Percentiles rank a stretch among this genome's conserved stretches.
phyloP scores from a whole-genome alignment of 2,329 filamentous ascomycete species.

The Verticillium longisporum region DNA sequence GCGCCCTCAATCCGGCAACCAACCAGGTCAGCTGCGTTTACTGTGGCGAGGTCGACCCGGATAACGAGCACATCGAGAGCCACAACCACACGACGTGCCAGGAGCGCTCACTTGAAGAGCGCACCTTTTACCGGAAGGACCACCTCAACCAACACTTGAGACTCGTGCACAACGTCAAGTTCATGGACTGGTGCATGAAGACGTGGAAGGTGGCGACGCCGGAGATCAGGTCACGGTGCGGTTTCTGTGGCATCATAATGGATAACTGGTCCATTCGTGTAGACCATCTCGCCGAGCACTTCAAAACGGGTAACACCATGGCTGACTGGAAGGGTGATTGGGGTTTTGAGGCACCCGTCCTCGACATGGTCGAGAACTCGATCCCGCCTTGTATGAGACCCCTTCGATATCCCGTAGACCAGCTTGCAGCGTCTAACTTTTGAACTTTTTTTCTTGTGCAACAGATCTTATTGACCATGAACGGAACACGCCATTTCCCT shows the following conservation, averaged over 20 bases:
- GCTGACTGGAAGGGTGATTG: conserved; percentile 64
- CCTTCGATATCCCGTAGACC: conserved; percentile 26
- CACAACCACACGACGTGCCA: conserved; percentile 60
- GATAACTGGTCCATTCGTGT: conserved; percentile 54
- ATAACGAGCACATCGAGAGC: conserved; percentile 47
- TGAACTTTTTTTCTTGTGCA: conserved; percentile 14
- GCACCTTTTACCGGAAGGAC: conserved; percentile 61
- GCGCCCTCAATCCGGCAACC: conserved; percentile 51
- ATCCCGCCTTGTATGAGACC: conserved; percentile 56
- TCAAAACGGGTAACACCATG: conserved; percentile 60
- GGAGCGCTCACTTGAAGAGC: conserved; percentile 54
- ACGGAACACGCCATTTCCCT: conserved; percentile 49
- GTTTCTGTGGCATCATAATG: conserved; percentile 58
- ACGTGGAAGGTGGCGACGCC: conserved; percentile 54
- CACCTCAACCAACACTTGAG: conserved; percentile 60
- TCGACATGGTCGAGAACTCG: conserved; percentile 59
- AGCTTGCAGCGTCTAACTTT: conserved; percentile 32
- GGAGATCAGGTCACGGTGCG: conserved; percentile 56
- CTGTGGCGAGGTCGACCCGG: conserved; percentile 48
- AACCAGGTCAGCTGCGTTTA: conserved; percentile 52
- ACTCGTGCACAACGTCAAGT: conserved; percentile 57
- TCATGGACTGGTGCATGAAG: conserved; percentile 57
- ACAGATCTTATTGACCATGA: conserved; percentile 59
- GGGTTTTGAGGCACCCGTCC: conserved; percentile 56
- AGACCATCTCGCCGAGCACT: conserved; percentile 61